These are phyloP conservation scores for Pseudisothecium myosuroides DNA, from an alignment of 225 moss, liverwort and hornwort genomes.

Conservation along the genomic window DNA sequence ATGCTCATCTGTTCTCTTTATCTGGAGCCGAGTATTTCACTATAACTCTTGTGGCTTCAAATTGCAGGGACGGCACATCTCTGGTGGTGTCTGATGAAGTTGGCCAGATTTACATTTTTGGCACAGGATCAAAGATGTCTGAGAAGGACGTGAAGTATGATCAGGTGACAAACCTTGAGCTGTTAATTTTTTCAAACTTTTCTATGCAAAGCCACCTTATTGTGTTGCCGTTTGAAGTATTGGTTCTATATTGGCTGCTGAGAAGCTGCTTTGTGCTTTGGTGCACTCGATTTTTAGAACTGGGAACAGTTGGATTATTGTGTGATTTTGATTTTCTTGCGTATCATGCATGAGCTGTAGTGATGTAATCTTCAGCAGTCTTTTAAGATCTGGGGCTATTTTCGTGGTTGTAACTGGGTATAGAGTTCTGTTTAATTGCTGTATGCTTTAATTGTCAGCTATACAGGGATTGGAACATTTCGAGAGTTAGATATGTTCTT, in stretches of 20 bases:
- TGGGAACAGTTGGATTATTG: not conserved
- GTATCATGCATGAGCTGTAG: not conserved
- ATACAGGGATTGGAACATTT: not conserved
- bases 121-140: slow-evolving; percentile 86
- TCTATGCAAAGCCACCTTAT: not conserved
- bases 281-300: not conserved
- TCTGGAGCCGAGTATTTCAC: not conserved
- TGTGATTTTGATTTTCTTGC: not conserved
- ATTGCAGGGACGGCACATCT: slow-evolving; percentile 84
- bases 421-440: not conserved
- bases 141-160: slow-evolving; percentile 95
- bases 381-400: not conserved
- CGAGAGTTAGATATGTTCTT: not conserved
- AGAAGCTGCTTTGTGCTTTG: not conserved
- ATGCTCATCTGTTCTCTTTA: not conserved
- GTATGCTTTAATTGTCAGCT: not conserved
- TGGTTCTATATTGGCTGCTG: not conserved
- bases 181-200: not conserved
- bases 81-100: slow-evolving; percentile 98
- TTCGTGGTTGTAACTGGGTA: not conserved
- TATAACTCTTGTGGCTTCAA: not conserved
- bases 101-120: slow-evolving; percentile 96
- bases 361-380: not conserved
- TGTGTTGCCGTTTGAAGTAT: not conserved
- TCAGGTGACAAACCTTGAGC: slow-evolving; percentile 40